phyloP scores from a whole-genome alignment of 208 protist genomes.

The Trypanosoma brucei region DNA sequence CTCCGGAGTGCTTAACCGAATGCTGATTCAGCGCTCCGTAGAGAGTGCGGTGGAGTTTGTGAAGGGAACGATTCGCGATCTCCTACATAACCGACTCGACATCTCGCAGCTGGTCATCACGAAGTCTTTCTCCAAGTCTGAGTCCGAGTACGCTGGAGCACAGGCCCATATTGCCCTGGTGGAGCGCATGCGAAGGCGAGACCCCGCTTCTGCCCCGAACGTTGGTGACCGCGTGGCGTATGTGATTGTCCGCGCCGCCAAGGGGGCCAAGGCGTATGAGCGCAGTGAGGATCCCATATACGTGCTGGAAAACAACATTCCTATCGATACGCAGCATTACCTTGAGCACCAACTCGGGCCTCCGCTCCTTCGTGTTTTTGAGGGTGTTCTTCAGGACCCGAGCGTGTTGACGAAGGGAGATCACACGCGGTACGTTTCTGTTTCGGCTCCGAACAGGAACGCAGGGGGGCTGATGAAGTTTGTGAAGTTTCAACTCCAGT shows the following conservation, averaged over 20 bases:
- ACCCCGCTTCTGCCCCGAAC: slow-evolving; percentile 76
- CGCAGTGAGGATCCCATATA: slow-evolving; percentile 99
- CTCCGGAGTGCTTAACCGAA: slow-evolving; percentile 81
- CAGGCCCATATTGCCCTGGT: slow-evolving; percentile 84
- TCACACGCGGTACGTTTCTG: slow-evolving; percentile 96
- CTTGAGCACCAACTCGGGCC: slow-evolving; percentile 85
- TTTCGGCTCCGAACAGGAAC: slow-evolving; percentile 90
- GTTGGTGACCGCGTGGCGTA: slow-evolving; percentile 86
- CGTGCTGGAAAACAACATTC: slow-evolving; percentile 87
- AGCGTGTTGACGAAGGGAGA: slow-evolving; percentile 91
- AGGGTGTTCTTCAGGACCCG: slow-evolving; percentile 95
- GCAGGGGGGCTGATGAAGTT: slow-evolving; percentile 97
- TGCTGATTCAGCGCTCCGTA: slow-evolving; percentile 79
- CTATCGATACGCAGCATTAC: slow-evolving; percentile 87
- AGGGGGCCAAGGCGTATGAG: slow-evolving; percentile 95
- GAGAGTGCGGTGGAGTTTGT: slow-evolving; percentile 89
- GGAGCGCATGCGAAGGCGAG: slow-evolving; percentile 80
- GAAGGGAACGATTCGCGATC: slow-evolving; percentile 83
- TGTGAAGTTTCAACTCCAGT: slow-evolving; percentile 93
- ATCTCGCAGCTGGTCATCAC: slow-evolving; percentile 86
- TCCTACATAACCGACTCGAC: slow-evolving; percentile 81
- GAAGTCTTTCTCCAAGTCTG: slow-evolving; percentile 90
- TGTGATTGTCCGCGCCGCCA: slow-evolving; percentile 76
- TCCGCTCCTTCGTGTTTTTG: slow-evolving; percentile 87
- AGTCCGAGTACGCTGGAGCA: slow-evolving; percentile 92